phyloP scores from a whole-genome alignment of 306 rosid genomes.

The Dryas octopetala region DNA sequence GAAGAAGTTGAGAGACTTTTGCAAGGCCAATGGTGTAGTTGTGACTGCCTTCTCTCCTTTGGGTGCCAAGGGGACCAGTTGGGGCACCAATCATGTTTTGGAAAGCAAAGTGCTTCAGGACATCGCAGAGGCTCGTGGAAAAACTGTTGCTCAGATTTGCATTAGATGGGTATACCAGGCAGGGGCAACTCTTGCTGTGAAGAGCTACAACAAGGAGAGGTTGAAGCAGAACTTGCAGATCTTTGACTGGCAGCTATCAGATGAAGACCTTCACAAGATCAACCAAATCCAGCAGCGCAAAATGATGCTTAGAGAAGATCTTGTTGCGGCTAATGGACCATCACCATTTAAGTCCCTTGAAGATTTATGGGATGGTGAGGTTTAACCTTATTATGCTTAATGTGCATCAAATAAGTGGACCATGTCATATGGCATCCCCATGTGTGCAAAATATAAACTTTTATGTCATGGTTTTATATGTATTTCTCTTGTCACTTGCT shows the following conservation, averaged over 20 bases:
- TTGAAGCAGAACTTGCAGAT: conserved; percentile 48
- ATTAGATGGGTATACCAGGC: conserved; percentile 51
- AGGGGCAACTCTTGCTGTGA: conserved; percentile 39
- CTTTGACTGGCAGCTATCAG: conserved; percentile 50
- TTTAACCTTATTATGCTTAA: not conserved
- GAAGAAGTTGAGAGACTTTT: conserved; percentile 48
- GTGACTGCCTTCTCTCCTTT: conserved; percentile 60
- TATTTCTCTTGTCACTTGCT: too few relatives aligned
- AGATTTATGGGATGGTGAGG: conserved; percentile 51
- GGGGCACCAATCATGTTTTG: conserved; percentile 51
- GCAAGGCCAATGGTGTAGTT: conserved; percentile 43
- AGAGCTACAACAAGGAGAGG: conserved; percentile 55
- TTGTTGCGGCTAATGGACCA: conserved; percentile 27
- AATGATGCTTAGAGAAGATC: not conserved
- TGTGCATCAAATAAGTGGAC: too few relatives aligned
- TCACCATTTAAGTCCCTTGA: conserved; percentile 47
- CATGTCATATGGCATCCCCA: too few relatives aligned
- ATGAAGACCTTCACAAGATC: conserved; percentile 38
- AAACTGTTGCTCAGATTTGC: conserved; percentile 49
- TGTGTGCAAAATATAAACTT: too few relatives aligned
- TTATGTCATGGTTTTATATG: too few relatives aligned
- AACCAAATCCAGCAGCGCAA: conserved; percentile 27
- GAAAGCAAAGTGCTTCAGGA: conserved; percentile 47
- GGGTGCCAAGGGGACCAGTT: conserved; percentile 49
- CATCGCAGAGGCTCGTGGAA: conserved; percentile 45